A percentile compares a stretch with the other conserved stretches of the same genome.
phyloP scores from a whole-genome alignment of 1,284 basidiomycete species.

The Ustilago loliicola region DNA sequence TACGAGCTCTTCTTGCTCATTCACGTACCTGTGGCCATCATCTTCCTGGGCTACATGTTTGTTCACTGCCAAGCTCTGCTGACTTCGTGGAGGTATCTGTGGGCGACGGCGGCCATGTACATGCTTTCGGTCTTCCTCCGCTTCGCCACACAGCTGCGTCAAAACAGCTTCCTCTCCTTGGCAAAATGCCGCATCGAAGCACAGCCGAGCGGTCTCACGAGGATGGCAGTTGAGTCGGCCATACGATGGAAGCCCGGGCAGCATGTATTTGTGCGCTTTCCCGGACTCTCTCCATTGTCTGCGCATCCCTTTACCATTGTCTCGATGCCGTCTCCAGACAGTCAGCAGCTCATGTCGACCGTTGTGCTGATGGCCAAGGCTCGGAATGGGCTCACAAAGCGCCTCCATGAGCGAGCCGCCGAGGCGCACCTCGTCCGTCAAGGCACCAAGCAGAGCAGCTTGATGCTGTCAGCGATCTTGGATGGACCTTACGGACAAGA shows the following conservation, averaged over 20 bases:
- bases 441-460: background rate
- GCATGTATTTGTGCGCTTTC: constrained; percentile 65
- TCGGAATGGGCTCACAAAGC: constrained; percentile 46
- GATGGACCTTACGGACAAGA: constrained; percentile 62
- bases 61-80: constrained; percentile 53
- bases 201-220: constrained; percentile 38
- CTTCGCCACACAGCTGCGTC: constrained; percentile 27
- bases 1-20: constrained; percentile 68
- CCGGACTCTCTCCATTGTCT: constrained; percentile 45
- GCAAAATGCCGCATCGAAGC: constrained; percentile 38
- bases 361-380: constrained; percentile 54
- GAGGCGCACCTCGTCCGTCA: background rate
- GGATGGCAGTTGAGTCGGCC: constrained; percentile 51
- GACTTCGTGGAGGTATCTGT: constrained; percentile 53
- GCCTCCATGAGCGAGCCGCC: constrained; percentile 24
- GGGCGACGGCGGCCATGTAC: constrained; percentile 52
- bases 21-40: constrained; percentile 55
- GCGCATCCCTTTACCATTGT: constrained; percentile 67
- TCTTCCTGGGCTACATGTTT: constrained; percentile 62
- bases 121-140: constrained; percentile 54
- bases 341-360: constrained; percentile 38
- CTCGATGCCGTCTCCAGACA: constrained; percentile 49
- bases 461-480: constrained; percentile 39
- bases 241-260: constrained; percentile 64
- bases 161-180: constrained; percentile 43